Evolutionary conservation across 2,329 filamentous ascomycete species (phyloP).

Genomic region (Fusarium sp.): DNA sequence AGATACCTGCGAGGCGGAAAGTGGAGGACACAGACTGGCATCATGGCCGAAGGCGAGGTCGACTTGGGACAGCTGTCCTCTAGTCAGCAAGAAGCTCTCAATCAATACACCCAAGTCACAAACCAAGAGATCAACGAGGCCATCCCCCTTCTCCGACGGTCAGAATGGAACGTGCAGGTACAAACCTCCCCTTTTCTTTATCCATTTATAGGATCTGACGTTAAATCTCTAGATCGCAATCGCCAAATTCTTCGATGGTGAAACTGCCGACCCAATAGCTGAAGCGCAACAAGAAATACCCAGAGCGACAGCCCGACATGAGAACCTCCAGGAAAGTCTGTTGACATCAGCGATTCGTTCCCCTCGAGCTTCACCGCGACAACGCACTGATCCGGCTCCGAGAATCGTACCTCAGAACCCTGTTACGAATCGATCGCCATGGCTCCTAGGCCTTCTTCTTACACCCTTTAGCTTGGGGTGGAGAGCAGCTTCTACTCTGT

Average conservation of each 20-base stretch:
- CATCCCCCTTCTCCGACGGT: conserved; percentile 83
- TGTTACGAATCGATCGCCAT: conserved; percentile 77
- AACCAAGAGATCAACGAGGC: conserved; percentile 84
- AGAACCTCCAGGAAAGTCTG: conserved; percentile 79
- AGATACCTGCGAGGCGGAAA: not conserved
- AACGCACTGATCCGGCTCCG: conserved; percentile 77
- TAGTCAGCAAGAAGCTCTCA: conserved; percentile 85
- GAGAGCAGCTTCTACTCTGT: conserved; percentile 76
- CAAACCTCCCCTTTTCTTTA: not conserved
- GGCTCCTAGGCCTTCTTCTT: conserved; percentile 83
- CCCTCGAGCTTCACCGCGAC: conserved; percentile 45
- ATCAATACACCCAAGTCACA: conserved; percentile 91
- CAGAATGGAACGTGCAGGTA: conserved; percentile 97
- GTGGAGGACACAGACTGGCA: conserved; percentile 16
- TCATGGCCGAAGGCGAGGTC: conserved; percentile 55
- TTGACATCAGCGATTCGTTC: conserved; percentile 51
- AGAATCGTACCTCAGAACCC: conserved; percentile 86
- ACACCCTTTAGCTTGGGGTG: conserved; percentile 87
- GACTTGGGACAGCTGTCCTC: conserved; percentile 80
- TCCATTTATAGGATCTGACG: conserved; percentile 8
- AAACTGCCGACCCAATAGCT: conserved; percentile 84
- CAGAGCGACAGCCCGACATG: conserved; percentile 74
- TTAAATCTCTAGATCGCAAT: conserved; percentile 82
- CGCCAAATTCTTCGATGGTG: conserved; percentile 97
- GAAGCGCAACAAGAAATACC: conserved; percentile 79